A percentile compares a stretch with the other conserved stretches of the same genome.
phyloP scores from a whole-genome alignment of 441 rosid species.

The Syzygium syzygioides region DNA sequence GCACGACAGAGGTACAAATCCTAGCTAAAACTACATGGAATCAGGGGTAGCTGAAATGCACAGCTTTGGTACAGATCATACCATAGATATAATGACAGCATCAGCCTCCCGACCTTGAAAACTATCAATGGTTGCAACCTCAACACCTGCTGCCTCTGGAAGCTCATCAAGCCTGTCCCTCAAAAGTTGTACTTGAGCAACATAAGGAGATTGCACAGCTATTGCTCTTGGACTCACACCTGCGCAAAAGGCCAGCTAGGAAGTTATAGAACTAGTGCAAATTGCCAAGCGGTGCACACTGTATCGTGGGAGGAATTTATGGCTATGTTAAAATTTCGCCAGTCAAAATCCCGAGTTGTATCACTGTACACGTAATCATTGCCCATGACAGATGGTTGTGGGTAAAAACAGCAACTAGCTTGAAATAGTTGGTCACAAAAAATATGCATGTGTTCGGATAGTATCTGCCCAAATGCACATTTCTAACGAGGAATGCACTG shows the following conservation, averaged over 20 bases:
- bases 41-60: background rate
- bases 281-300: background rate
- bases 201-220: slow-evolving; percentile 95
- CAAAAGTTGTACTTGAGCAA: slow-evolving; percentile 93
- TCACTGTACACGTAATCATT: background rate
- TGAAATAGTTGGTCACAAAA: background rate
- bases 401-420: background rate
- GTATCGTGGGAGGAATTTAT: background rate
- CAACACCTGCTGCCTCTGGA: slow-evolving; percentile 78
- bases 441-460: background rate
- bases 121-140: slow-evolving; percentile 97
- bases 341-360: background rate
- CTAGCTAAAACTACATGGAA: background rate
- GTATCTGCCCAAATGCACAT: background rate
- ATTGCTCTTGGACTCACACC: slow-evolving; percentile 80
- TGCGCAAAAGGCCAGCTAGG: slow-evolving; percentile 17
- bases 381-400: background rate
- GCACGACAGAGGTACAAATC: background rate
- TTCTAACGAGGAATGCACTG: background rate
- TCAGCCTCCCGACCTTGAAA: slow-evolving; percentile 98
- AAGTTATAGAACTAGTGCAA: background rate
- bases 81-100: slow-evolving; percentile 98
- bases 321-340: background rate
- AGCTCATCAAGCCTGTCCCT: slow-evolving; percentile 83
- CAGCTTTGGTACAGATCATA: slow-evolving; percentile 17